Percentiles rank a stretch among this genome's conserved stretches.
Conservation (phyloP, 345 rosid genomes). For the Passiflora organensis region DNA sequence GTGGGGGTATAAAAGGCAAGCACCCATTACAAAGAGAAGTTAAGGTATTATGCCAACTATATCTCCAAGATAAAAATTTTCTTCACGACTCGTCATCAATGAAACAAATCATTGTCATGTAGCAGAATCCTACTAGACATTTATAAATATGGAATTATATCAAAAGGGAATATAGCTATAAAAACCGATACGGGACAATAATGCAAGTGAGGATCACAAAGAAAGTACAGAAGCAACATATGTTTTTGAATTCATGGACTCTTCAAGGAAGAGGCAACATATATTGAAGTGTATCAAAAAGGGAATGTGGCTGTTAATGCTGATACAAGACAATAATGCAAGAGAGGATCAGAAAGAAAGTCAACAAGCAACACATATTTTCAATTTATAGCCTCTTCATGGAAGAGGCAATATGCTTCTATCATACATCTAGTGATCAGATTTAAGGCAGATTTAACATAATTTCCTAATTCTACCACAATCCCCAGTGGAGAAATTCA, state of each 20-base stretch:
- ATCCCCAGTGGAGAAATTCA: constrained; percentile 14
- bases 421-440: constrained; percentile 16
- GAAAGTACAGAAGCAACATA: constrained; percentile 4
- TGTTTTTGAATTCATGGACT: constrained; percentile 16
- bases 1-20: too few species aligned
- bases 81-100: too few species aligned
- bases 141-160: too few species aligned
- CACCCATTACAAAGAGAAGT: too few species aligned
- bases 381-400: constrained; percentile 18
- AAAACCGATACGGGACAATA: neutral
- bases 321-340: neutral
- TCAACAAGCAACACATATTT: constrained; percentile 7
- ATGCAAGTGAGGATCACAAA: neutral
- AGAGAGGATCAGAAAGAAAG: neutral
- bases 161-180: too few species aligned
- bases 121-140: too few species aligned
- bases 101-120: too few species aligned
- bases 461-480: constrained; percentile 14
- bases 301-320: too few species aligned
- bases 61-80: too few species aligned
- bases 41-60: too few species aligned
- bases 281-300: too few species aligned
- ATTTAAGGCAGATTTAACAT: constrained; percentile 4
- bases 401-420: constrained; percentile 3
- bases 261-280: constrained; percentile 8